Base-by-base conservation (phyloP, 2,329 filamentous ascomycete genomes). In the Fusarium anthophilum region DNA sequence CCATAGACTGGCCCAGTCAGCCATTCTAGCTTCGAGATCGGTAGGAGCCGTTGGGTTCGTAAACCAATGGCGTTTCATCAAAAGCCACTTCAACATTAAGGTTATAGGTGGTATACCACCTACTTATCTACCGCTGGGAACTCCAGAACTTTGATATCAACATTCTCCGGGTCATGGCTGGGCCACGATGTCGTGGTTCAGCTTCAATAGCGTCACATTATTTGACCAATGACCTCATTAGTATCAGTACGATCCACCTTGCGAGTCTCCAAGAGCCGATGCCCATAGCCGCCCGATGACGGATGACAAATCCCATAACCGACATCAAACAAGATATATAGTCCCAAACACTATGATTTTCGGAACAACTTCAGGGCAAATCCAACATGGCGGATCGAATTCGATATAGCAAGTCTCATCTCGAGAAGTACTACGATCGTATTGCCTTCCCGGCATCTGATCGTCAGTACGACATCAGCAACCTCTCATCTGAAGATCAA, bases 391-490 rank as follows among this genome's bases (percentile, higher is more conserved):
- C 44, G 30, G 69, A 71, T 37, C 47, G 69, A 55, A 22, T 48
- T 20, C 47, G 12, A 7, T 71, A 71, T 8, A 41, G 13, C 12
- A 24, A 57, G 8, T 24, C 41, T 45, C 68, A 72, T 4, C 41
- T 71, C 1, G 41, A 55, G 26, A 48, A 37, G 17, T 71, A 71
- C n/a, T 71, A 68, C 12, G 35, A 63, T 10, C 56, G 69, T 5
- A 72, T 71, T 26, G 54, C 57, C 7, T 47, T 72, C 2, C 51
- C 57, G 3, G 17, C 26, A 12, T 37, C 51, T 9, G 32, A 47
- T 48, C 62, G 45, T 3, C 22, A 35, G 24, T 58, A 39, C 41
- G 26, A 18, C 9, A 30, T 68, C 18, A n/a, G 9, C 3, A 35
- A 20, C 15, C 38, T 70, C 22, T 14, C 53, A 26, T 0, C 38